phyloP scores from a whole-genome alignment of 2,329 filamentous ascomycete species.

The Ceratocystis cacaofunesta region DNA sequence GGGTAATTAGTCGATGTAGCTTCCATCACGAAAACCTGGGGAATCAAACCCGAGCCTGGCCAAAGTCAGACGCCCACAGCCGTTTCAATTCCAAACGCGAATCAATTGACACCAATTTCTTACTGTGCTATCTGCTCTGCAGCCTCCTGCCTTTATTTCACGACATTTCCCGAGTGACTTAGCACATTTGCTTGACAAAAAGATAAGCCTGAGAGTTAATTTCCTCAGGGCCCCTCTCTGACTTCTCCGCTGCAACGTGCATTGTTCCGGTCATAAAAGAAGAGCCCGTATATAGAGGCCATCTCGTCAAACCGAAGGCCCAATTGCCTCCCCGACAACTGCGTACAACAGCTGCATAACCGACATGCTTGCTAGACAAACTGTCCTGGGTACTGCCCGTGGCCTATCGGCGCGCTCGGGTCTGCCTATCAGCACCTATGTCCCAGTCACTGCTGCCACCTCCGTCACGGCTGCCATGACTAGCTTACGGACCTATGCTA shows the following conservation, averaged over 20 bases:
- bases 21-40: conserved; percentile 2
- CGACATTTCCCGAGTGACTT: not conserved
- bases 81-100: no score
- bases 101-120: no score
- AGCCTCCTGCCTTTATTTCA: no score
- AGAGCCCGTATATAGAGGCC: not conserved
- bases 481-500: conserved; percentile 36
- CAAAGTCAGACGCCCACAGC: no score
- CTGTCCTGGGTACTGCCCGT: not conserved
- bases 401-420: not conserved
- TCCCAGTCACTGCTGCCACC: not conserved
- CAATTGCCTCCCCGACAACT: not conserved
- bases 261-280: not conserved
- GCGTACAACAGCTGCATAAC: not conserved
- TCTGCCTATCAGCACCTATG: not conserved
- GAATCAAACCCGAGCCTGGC: not conserved
- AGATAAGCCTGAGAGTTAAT: not conserved
- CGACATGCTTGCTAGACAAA: not conserved
- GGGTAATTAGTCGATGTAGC: not conserved
- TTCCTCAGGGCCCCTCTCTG: not conserved
- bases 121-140: no score
- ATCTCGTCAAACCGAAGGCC: no score
- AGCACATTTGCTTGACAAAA: not conserved
- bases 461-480: not conserved
- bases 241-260: not conserved